A percentile compares a stretch with the other conserved stretches of the same genome.
phyloP scores from a whole-genome alignment of 495 filamentous ascomycete species.

The Daldinia concentrica region DNA sequence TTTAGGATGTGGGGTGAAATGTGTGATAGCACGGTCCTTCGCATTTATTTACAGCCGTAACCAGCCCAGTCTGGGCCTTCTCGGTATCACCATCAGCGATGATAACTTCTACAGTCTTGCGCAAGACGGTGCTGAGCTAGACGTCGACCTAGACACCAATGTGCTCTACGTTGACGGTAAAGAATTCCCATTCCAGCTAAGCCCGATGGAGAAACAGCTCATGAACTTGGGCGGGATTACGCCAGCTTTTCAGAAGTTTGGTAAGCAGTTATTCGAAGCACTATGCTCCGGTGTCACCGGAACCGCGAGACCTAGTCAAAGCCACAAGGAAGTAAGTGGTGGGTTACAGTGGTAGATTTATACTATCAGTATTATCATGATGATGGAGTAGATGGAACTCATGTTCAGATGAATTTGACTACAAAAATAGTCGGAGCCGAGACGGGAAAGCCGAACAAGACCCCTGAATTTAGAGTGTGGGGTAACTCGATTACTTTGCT shows the following conservation, averaged over 20 bases:
- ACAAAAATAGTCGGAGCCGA: not conserved
- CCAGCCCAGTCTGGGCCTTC: not conserved
- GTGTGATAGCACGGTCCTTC: not conserved
- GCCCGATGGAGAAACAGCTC: not conserved
- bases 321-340: not conserved
- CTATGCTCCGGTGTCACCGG: not conserved
- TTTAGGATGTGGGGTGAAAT: not conserved
- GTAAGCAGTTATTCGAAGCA: not conserved
- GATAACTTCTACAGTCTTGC: not conserved
- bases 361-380: not conserved
- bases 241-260: not conserved
- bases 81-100: not conserved
- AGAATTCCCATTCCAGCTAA: not conserved
- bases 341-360: not conserved
- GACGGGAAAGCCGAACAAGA: not conserved
- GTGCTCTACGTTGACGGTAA: not conserved
- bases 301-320: not conserved
- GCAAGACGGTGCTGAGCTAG: not conserved
- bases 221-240: conserved; percentile 1
- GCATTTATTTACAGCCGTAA: not conserved
- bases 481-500: not conserved
- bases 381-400: not conserved
- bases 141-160: not conserved
- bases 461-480: not conserved
- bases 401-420: not conserved